Percentiles rank a stretch among this genome's conserved stretches.
Conservation (phyloP, 495 filamentous ascomycete genomes). For the Penicillium cinerascens region DNA sequence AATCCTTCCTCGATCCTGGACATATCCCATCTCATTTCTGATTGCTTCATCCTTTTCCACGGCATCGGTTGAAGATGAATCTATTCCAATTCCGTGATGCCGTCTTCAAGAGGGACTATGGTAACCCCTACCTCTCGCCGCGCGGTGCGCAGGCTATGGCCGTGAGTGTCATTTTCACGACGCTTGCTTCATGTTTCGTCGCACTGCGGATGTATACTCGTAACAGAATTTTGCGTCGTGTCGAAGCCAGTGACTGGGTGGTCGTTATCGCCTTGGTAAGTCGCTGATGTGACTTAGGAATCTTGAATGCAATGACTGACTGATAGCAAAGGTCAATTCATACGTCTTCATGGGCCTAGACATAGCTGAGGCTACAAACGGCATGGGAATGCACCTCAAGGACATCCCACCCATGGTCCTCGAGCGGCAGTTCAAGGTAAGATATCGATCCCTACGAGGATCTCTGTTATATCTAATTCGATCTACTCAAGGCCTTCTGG, state of each 20-base stretch:
- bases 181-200: slow-evolving; percentile 35
- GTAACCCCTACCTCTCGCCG: slow-evolving; percentile 19
- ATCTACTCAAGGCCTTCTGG: slow-evolving; percentile 36
- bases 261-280: slow-evolving; percentile 38
- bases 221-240: slow-evolving; percentile 28
- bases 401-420: slow-evolving; percentile 34
- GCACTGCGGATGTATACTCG: slow-evolving; percentile 38
- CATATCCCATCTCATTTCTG: not conserved
- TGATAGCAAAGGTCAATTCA: slow-evolving; percentile 26
- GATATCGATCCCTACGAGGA: not conserved
- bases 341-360: slow-evolving; percentile 41
- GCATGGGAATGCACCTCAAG: slow-evolving; percentile 40
- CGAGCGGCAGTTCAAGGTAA: slow-evolving; percentile 39
- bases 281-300: not conserved
- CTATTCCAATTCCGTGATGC: slow-evolving; percentile 10
- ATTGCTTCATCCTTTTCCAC: not conserved
- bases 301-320: not conserved
- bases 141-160: slow-evolving; percentile 29
- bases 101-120: slow-evolving; percentile 16
- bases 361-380: slow-evolving; percentile 37
- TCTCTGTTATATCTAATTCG: not conserved
- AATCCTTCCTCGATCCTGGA: not conserved
- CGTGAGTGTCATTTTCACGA: slow-evolving; percentile 38
- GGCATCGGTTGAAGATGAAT: slow-evolving; percentile 14
- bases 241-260: slow-evolving; percentile 47